These are phyloP conservation scores for Diplosphaera chodatii DNA, from an alignment of 139 green algal genomes.

Conservation along the genomic window DNA sequence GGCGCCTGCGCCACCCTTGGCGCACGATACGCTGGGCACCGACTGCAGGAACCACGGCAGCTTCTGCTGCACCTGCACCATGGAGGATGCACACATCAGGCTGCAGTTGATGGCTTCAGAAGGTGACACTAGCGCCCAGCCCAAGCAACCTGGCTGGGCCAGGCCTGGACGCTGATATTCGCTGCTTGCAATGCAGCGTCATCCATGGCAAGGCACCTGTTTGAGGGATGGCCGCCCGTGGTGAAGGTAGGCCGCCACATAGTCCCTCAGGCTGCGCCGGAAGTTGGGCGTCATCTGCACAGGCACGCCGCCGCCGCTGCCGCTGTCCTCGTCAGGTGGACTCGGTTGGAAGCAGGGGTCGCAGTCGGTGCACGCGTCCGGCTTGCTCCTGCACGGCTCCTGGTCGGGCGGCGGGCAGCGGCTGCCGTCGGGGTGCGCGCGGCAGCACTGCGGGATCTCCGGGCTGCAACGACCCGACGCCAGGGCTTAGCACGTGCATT, in stretches of 20 bases:
- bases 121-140: too few species aligned
- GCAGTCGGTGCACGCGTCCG: conserved; percentile 51
- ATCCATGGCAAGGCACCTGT: not conserved
- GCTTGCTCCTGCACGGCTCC: conserved; percentile 43
- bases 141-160: too few species aligned
- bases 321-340: not conserved
- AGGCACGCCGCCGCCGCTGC: too few species aligned
- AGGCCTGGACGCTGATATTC: too few species aligned
- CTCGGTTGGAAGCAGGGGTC: conserved; percentile 43
- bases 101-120: not conserved
- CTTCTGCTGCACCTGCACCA: conserved; percentile 13
- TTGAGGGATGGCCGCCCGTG: not conserved
- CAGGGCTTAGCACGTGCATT: too few species aligned
- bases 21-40: conserved; percentile 55
- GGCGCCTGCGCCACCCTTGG: conserved; percentile 72
- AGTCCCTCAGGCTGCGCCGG: conserved; percentile 13
- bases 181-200: too few species aligned
- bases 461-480: too few species aligned
- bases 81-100: not conserved
- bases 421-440: conserved; percentile 15
- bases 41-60: conserved; percentile 85
- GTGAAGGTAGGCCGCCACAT: not conserved
- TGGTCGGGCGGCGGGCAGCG: conserved; percentile 73
- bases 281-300: not conserved
- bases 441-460: conserved; percentile 34